Base-by-base conservation (phyloP, 2,329 filamentous ascomycete species). In the Neurospora crassa region DNA sequence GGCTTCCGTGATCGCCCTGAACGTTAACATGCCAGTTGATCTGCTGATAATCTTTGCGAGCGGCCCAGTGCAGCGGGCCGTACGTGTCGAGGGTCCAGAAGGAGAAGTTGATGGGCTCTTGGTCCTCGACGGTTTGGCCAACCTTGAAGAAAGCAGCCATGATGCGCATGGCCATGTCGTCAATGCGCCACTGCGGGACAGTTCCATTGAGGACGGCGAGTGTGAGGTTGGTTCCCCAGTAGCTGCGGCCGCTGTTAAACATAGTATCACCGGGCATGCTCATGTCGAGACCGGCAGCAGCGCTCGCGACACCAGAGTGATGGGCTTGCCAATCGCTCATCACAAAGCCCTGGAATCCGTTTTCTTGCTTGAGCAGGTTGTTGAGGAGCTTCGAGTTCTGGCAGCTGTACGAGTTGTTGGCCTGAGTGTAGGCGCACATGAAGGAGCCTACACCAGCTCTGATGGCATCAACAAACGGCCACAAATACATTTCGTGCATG, bases 141-240 rank as follows among this genome's bases (percentile, higher is more conserved):
- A 90, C 88, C 80, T 91, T 91, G 83, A 90, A 91, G 78, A 87
- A 89, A 53, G 89, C 84, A 5, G 90, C 85, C 88, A 91, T 90
- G 78, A 92, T 97, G 76, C 96, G 90, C 80, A 93, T 91, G 5
- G 89, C 92, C 91, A 97, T 97, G 78, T 98, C 96, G 76, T 97
- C 94, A 11, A 98, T 79, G 69, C 95, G 89, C 87, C 92, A 97
- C 75, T 92, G 89, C 0, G 95, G 93, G 41, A 98, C 83, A 0
- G 94, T 97, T 43, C 94, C 94, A 78, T 98, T 97, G 76, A 97
- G 81, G 6, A 97, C 90, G 1, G 92, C 92, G 68, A 97, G 83
- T 1, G 95, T 97, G 76, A 98, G 81, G 81, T 98, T 98, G 40
- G 90, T 83, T 11, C 95, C 95, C 91, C 92, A 97, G 84, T 85